Base-by-base conservation (phyloP, 345 rosid genomes). In the Lagerstroemia speciosa region DNA sequence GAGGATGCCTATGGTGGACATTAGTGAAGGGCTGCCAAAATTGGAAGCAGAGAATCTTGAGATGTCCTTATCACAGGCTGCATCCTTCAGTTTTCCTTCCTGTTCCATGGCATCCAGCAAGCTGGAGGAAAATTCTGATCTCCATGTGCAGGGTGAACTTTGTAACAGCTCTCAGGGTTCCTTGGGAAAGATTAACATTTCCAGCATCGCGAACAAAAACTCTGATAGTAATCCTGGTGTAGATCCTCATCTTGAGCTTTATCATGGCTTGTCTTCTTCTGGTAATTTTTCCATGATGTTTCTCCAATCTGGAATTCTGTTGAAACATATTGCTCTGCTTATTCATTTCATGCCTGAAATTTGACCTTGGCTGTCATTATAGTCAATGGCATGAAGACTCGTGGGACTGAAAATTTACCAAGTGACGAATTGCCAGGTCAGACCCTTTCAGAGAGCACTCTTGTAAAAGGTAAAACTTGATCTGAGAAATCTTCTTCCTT, bases 161-260 rank as follows among this genome's bases (percentile, higher is more conserved):
- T 69, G 61, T 60, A 73, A 71, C 75, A 75, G 72, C 71, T 64
- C 64, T 69, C 72, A 62, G 74, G 71, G 31, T 71, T 69, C 79
- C 64, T 29, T 50, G 26, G 66, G 72, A 40, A 81, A 79, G 77
- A 67, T 64, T 43, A 45, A 57, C 26, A 73, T 73, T 67, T 66
- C 71, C 58, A 33, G 14, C 68, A 20, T 53, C 17, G 65, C 46
- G 37, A 71, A 53, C 32, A 50, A 67, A 38, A 33, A 65, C 27
- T 69, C 80, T 75, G 79, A 75, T 74, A 73, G 57, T 70, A 77
- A 73, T 75, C 69, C 77, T 68, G 68, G 71, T 68, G 57, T 74
- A 31, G 83, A 78, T 61, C 82, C 77, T 74, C 79, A 79, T 74
- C 82, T 81, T 81, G 86, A 84, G 72, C 78, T 83, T 55, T n/a